Conservation (phyloP, 108 stramenopile species). For the Stephanodiscus minutulus region DNA sequence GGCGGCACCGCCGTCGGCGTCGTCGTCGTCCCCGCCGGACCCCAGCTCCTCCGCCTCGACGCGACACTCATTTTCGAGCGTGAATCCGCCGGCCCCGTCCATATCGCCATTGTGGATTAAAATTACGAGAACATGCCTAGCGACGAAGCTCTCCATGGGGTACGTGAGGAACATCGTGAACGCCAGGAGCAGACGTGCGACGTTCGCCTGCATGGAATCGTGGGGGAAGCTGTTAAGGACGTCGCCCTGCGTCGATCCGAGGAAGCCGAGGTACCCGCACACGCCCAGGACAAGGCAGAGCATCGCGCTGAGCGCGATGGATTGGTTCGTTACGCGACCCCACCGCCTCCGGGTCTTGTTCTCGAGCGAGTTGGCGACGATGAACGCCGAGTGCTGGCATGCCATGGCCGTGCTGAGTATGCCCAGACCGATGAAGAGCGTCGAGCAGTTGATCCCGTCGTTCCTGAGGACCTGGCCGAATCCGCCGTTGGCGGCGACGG, state of each 20-base stretch:
- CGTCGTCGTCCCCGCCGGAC: slow-evolving; percentile 10
- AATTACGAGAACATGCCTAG: slow-evolving; percentile 73
- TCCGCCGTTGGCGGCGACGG: slow-evolving; percentile 65
- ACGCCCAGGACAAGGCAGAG: slow-evolving; percentile 68
- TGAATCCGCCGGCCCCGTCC: slow-evolving; percentile 53
- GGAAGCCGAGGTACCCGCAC: slow-evolving; percentile 76
- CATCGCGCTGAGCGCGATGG: slow-evolving; percentile 47
- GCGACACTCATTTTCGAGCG: slow-evolving; percentile 22
- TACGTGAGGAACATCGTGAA: slow-evolving; percentile 88
- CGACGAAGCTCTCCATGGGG: slow-evolving; percentile 83
- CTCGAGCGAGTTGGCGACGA: slow-evolving; percentile 63
- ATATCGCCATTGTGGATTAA: slow-evolving; percentile 73
- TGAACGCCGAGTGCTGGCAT: slow-evolving; percentile 87
- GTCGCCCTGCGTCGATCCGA: slow-evolving; percentile 77
- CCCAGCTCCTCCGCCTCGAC: slow-evolving; percentile 36
- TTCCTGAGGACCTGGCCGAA: slow-evolving; percentile 55
- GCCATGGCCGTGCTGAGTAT: slow-evolving; percentile 81
- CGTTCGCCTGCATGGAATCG: slow-evolving; percentile 58
- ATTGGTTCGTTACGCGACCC: slow-evolving; percentile 62
- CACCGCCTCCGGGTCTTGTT: slow-evolving; percentile 60
- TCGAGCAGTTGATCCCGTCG: slow-evolving; percentile 58
- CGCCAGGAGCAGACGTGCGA: slow-evolving; percentile 64
- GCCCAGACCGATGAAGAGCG: slow-evolving; percentile 84
- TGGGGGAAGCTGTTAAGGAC: slow-evolving; percentile 78
- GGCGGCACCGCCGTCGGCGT: slow-evolving; percentile 15